These are phyloP conservation scores for Aurantiochytrium sp. DNA, from an alignment of 108 stramenopile genomes.

Conservation along the genomic window DNA sequence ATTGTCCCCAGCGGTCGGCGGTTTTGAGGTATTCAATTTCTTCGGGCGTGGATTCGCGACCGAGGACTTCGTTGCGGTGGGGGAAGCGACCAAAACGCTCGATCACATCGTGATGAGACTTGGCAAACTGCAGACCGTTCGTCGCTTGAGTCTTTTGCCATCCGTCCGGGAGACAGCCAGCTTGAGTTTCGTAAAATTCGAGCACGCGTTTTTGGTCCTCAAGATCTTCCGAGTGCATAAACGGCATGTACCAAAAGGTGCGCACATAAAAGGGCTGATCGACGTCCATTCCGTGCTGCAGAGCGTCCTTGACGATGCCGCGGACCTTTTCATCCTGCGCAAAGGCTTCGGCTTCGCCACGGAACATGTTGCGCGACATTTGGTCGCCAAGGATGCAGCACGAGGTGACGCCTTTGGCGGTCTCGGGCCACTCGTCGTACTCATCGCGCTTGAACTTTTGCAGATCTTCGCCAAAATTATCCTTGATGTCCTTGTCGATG, in stretches of 20 bases:
- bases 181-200: background rate
- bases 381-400: background rate
- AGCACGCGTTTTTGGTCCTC: background rate
- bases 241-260: background rate
- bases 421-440: background rate
- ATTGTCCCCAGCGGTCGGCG: background rate
- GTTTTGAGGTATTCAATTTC: background rate
- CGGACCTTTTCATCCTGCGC: background rate
- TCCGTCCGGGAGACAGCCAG: background rate
- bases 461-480: background rate
- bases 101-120: background rate
- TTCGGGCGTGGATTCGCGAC: background rate
- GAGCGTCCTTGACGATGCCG: background rate
- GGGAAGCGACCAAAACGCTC: conserved; percentile 13
- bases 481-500: background rate
- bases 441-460: background rate
- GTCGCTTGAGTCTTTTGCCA: background rate
- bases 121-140: background rate
- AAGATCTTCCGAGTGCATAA: background rate
- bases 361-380: background rate
- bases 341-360: background rate
- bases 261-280: background rate
- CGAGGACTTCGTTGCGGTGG: conserved; percentile 13
- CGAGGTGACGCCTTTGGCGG: background rate
- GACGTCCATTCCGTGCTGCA: background rate